Conservation (phyloP, 495 filamentous ascomycete genomes). For the Daldinia grandis region DNA sequence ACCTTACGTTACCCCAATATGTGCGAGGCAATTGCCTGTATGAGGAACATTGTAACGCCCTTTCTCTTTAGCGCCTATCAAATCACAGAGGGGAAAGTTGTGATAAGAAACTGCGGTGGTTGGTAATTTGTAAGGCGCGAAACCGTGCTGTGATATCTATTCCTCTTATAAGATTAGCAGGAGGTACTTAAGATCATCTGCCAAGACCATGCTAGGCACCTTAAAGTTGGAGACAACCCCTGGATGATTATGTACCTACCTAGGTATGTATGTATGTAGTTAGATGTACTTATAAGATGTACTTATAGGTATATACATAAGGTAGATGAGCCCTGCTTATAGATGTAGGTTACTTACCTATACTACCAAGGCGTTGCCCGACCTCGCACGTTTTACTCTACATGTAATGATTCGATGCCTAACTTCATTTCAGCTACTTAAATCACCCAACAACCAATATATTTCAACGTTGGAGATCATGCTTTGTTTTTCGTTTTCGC, state of each 20-base stretch:
- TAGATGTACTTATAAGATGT: no score
- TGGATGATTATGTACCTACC: no score
- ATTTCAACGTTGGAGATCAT: background rate
- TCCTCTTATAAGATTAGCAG: no score
- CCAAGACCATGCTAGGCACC: slow-evolving; percentile 11
- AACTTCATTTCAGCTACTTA: background rate
- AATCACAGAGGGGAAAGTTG: background rate
- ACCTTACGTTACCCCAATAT: no score
- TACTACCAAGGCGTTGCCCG: background rate
- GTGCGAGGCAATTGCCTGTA: no score
- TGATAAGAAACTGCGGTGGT: slow-evolving; percentile 18
- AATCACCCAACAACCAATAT: background rate
- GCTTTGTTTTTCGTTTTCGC: background rate
- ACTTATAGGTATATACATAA: no score
- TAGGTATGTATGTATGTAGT: no score
- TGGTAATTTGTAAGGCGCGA: slow-evolving; percentile 12
- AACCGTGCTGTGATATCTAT: no score
- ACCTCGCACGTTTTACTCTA: background rate
- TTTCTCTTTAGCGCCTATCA: background rate
- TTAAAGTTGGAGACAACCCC: background rate
- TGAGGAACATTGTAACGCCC: background rate
- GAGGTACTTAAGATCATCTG: background rate
- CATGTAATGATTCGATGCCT: background rate
- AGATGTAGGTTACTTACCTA: no score
- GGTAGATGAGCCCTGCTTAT: no score